Conservation (phyloP, 371 early-diverging fungal species). For the Syncephalastrum monosporum region DNA sequence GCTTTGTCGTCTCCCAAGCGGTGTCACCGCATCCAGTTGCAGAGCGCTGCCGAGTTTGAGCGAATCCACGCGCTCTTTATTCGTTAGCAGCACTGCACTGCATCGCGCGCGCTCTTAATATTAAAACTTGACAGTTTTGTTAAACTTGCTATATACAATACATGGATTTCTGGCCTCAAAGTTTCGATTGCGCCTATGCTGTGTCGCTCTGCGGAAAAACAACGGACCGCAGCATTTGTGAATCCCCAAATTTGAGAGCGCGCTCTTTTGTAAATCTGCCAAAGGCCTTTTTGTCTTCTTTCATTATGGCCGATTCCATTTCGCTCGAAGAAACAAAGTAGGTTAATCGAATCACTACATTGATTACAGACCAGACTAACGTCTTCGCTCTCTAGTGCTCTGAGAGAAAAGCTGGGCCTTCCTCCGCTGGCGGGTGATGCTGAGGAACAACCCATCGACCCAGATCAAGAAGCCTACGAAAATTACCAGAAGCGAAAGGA, state of each 20-base stretch:
- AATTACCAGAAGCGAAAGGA: slow-evolving; percentile 60
- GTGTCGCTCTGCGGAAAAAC: too few relatives aligned
- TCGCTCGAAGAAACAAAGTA: slow-evolving; percentile 71
- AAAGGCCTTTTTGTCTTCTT: not conserved
- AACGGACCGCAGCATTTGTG: too few relatives aligned
- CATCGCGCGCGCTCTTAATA: too few relatives aligned
- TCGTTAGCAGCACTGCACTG: slow-evolving; percentile 5
- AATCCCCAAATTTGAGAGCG: too few relatives aligned
- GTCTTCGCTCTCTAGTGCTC: slow-evolving; percentile 37
- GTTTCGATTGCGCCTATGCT: too few relatives aligned
- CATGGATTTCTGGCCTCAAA: too few relatives aligned
- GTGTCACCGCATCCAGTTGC: slow-evolving; percentile 21
- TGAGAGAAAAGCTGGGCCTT: slow-evolving; percentile 72
- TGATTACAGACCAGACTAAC: not conserved
- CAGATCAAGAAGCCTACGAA: slow-evolving; percentile 58
- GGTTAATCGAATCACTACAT: slow-evolving; percentile 1
- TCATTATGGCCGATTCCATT: slow-evolving; percentile 38
- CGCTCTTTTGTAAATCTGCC: too few relatives aligned
- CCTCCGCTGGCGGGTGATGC: slow-evolving; percentile 59
- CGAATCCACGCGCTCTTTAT: slow-evolving; percentile 30
- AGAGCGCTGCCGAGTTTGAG: slow-evolving; percentile 32
- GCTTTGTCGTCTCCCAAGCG: slow-evolving; percentile 5
- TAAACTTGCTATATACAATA: too few relatives aligned
- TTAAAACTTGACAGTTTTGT: too few relatives aligned
- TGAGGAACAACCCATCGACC: slow-evolving; percentile 34